Conservation (phyloP, 345 rosid species). For the Dovyalis caffra region DNA sequence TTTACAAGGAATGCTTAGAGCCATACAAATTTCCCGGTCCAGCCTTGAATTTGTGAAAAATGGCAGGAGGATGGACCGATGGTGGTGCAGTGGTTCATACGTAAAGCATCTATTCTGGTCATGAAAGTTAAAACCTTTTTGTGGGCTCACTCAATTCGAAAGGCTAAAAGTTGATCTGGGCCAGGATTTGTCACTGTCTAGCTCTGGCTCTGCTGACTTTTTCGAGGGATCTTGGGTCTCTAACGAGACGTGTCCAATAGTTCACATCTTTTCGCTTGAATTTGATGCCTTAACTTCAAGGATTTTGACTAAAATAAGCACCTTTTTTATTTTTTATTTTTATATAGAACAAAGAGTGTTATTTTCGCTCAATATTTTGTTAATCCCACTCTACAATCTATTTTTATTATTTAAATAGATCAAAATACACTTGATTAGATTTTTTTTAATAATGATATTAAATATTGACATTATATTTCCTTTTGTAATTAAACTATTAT, state of each 20-base stretch:
- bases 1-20: not conserved
- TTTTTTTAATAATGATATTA: no score
- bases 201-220: not conserved
- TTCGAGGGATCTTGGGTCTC: not conserved
- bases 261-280: not conserved
- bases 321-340: not conserved
- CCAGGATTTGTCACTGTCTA: not conserved
- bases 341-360: no score
- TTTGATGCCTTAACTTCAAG: not conserved
- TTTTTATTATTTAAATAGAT: no score
- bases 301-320: not conserved
- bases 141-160: not conserved
- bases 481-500: no score
- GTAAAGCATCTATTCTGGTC: not conserved
- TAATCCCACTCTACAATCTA: no score
- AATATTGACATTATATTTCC: no score
- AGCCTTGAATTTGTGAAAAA: not conserved
- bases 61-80: not conserved
- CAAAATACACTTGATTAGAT: no score
- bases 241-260: no score
- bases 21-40: not conserved
- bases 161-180: not conserved
- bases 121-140: not conserved
- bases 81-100: not conserved
- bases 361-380: no score